Evolutionary conservation across 257 asterid genomes (phyloP).

Genomic region (Forsythia viridissima): DNA sequence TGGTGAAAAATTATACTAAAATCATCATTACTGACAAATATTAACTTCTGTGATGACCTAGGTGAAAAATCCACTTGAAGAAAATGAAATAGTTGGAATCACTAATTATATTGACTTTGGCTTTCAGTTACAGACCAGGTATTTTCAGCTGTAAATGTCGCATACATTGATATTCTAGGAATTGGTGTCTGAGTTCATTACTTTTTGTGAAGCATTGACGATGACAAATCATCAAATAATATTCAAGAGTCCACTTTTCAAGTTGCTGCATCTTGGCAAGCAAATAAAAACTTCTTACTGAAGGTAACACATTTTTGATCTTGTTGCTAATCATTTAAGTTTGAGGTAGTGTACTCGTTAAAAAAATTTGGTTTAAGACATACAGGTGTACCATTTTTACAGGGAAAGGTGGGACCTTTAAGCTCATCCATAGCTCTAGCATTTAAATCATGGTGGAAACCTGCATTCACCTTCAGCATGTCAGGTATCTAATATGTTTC

Average conservation of each 20-base stretch:
- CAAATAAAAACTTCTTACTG: slow-evolving; percentile 77
- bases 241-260: slow-evolving; percentile 74
- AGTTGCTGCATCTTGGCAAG: slow-evolving; percentile 98
- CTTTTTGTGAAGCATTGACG: slow-evolving; percentile 55
- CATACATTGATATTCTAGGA: slow-evolving; percentile 10
- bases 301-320: slow-evolving; percentile 49
- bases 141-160: slow-evolving; percentile 22
- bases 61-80: slow-evolving; percentile 91
- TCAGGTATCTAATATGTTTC: slow-evolving; percentile 54
- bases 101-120: slow-evolving; percentile 93
- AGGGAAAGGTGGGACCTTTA: slow-evolving; percentile 91
- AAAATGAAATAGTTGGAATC: slow-evolving; percentile 83
- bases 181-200: slow-evolving; percentile 21
- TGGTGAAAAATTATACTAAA: slow-evolving; percentile 1
- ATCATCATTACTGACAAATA: slow-evolving; percentile 15
- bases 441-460: slow-evolving; percentile 98
- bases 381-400: slow-evolving; percentile 23
- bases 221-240: slow-evolving; percentile 46
- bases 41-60: slow-evolving; percentile 24
- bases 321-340: neutral
- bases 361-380: slow-evolving; percentile 9
- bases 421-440: slow-evolving; percentile 82
- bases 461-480: slow-evolving; percentile 76
- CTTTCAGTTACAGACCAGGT: slow-evolving; percentile 88
- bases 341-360: slow-evolving; percentile 3